Evolutionary conservation across 176 grass and related monocot species (phyloP), one percentile per base, ranked within the genome.

Genomic region (Aegilops longissima): DNA sequence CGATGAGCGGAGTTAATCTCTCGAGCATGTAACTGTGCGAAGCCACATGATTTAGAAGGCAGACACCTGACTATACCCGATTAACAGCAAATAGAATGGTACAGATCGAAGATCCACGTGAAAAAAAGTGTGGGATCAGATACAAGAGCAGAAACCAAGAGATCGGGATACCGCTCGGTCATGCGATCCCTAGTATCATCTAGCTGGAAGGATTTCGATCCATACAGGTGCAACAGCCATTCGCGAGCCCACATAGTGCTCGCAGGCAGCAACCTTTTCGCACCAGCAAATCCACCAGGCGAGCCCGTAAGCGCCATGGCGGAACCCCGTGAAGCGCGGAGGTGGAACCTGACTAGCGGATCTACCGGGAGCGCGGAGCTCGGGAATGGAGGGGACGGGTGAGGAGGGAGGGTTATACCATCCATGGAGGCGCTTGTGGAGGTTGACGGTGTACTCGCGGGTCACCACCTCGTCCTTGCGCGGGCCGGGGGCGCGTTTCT

Each of bases 341-440:
- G 0, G 3, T 3, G 31, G 8, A 16, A 4, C 7, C 21, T 30
- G 65, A 11, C 12, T 18, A 13, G 67, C 27, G 2, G 85, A 90
- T 84, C 89, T 33, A 75, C 13, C 9, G 21, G 34, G 9, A 25
- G 23, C 0, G 18, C 25, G 5, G 12, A 23, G 29, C 0, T 17
- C 14, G 1, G 36, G 81, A 81, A 80, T 69, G 75, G 68, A 42
- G 14, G 70, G 54, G 10, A 2, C 3, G 35, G 1, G 4, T 3
- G 27, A n/a, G 5, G 14, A 21, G 24, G 11, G 34, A 1, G 9
- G 52, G 14, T 8, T n/a, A 45, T 95, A 95, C 93, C 90, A 92
- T 90, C 90, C 90, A 61, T 95, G 93, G 76, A 95, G 88, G 14
- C 88, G 86, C 77, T 92, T 95, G 93, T 95, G 90, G 70, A 95